Percentiles rank a stretch among this genome's conserved stretches.
phyloP scores from a whole-genome alignment of 83 land plant species.

The Picea abies region DNA sequence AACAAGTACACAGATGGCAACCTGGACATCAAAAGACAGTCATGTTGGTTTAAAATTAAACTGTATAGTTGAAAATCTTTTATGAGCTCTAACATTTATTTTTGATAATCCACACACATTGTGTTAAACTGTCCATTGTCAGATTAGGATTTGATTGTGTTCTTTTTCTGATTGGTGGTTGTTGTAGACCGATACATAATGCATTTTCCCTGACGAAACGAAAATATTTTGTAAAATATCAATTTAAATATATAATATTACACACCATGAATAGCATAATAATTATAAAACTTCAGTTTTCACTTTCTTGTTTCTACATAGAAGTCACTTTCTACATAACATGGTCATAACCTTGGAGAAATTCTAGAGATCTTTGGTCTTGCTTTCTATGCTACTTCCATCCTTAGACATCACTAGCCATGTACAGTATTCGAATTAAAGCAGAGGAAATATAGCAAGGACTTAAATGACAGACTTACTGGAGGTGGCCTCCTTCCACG shows the following conservation, averaged over 20 bases:
- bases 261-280: not conserved
- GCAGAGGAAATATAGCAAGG: not conserved
- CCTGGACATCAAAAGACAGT: too few species aligned
- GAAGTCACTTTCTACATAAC: not conserved
- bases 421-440: not conserved
- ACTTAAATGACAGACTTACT: slow-evolving; percentile 35
- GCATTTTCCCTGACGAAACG: not conserved
- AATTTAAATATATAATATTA: not conserved
- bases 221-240: not conserved
- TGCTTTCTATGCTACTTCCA: not conserved
- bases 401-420: not conserved
- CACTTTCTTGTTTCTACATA: not conserved
- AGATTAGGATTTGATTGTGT: not conserved
- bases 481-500: slow-evolving; percentile 71
- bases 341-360: not conserved
- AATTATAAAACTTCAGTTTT: not conserved
- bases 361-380: not conserved
- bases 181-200: too few species aligned
- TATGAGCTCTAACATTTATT: not conserved
- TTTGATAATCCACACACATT: not conserved
- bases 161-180: not conserved
- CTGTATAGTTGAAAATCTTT: not conserved
- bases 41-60: not conserved
- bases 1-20: not conserved
- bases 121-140: not conserved